Conservation (phyloP, 805 yeast genomes). For the Myxozyma lipomycoides region DNA sequence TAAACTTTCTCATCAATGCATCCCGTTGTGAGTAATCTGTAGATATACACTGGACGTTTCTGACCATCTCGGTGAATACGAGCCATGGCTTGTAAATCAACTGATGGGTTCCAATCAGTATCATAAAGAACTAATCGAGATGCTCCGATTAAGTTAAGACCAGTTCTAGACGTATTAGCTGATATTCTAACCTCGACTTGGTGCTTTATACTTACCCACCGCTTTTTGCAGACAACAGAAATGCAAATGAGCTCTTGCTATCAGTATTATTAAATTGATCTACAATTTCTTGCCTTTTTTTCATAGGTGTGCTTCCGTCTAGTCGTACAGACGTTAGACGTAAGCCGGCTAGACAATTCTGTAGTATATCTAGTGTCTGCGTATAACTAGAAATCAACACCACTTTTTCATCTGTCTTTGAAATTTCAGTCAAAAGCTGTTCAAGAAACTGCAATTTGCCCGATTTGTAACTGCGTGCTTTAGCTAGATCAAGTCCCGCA, state of each 20-base stretch:
- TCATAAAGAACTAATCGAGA: constrained; percentile 80
- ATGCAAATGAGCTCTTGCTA: constrained; percentile 48
- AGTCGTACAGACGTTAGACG: constrained; percentile 56
- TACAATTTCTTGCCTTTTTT: constrained; percentile 61
- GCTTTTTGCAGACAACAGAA: constrained; percentile 79
- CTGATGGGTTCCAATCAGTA: constrained; percentile 96
- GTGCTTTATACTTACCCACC: constrained; percentile 69
- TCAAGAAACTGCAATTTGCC: constrained; percentile 68
- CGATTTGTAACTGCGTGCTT: constrained; percentile 31
- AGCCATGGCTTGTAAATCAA: constrained; percentile 93
- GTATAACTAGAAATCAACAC: constrained; percentile 87
- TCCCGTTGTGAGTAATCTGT: constrained; percentile 81
- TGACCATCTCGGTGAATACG: constrained; percentile 95
- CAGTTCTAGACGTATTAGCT: constrained; percentile 47
- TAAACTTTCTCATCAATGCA: constrained; percentile 90
- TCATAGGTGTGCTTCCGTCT: constrained; percentile 80
- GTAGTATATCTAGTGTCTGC: constrained; percentile 75
- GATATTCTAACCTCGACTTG: too few relatives aligned
- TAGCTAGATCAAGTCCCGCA: constrained; percentile 7
- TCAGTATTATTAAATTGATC: constrained; percentile 57
- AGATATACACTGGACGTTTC: constrained; percentile 66
- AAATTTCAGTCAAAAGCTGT: constrained; percentile 51
- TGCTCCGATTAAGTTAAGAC: constrained; percentile 85
- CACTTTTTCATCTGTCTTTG: constrained; percentile 59
- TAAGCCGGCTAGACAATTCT: constrained; percentile 49